phyloP scores from a whole-genome alignment of 768 basidiomycete genomes.

The Lentinula boryana region DNA sequence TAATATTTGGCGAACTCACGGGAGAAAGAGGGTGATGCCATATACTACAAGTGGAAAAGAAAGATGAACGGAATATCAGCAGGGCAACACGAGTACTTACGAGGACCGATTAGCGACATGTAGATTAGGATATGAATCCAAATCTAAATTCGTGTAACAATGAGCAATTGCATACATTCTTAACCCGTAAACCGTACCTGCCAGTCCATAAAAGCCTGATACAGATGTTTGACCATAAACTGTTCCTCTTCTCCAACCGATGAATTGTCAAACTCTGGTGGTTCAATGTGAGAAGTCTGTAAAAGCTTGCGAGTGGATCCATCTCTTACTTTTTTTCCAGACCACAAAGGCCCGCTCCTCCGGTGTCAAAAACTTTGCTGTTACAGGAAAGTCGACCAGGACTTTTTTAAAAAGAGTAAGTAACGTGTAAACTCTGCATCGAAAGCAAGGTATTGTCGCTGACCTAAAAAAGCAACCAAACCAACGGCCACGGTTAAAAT shows the following conservation, averaged over 20 bases:
- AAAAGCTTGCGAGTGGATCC: neutral
- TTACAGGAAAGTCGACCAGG: conserved; percentile 55
- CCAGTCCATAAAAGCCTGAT: conserved; percentile 56
- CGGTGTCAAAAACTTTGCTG: conserved; percentile 54
- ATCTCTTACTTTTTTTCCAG: conserved; percentile 45
- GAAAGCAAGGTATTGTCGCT: conserved; percentile 4
- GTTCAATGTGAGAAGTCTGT: neutral
- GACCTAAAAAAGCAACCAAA: conserved; percentile 44
- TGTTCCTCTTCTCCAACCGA: conserved; percentile 57
- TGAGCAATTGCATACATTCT: neutral
- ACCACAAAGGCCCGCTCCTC: conserved; percentile 53
- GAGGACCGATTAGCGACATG: conserved; percentile 51
- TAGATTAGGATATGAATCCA: conserved; percentile 54
- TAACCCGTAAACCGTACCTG: conserved; percentile 30
- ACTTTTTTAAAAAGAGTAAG: conserved; percentile 25
- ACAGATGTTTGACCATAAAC: conserved; percentile 47
- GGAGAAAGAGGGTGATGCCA: conserved; percentile 66
- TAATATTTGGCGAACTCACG: conserved; percentile 33
- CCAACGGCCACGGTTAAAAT: conserved; percentile 54
- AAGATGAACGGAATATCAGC: neutral
- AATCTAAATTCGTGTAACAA: conserved; percentile 10
- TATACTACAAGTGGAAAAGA: conserved; percentile 37
- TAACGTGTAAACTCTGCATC: neutral
- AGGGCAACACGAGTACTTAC: conserved; percentile 32
- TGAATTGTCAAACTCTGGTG: conserved; percentile 47